These are phyloP conservation scores for Daldinia decipiens DNA, from an alignment of 495 filamentous ascomycete species.

Conservation along the genomic window DNA sequence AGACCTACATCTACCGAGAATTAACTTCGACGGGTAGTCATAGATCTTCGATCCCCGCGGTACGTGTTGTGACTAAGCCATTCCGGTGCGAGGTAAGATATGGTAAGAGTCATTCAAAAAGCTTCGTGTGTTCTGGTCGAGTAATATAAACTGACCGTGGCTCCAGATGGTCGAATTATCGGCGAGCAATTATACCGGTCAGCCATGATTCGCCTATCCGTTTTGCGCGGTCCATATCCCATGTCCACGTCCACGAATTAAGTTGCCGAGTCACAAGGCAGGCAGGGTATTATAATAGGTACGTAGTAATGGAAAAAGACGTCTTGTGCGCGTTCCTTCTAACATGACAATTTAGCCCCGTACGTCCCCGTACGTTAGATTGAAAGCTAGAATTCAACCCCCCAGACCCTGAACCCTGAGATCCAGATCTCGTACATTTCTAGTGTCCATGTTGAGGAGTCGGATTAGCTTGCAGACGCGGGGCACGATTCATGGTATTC, in stretches of 20 bases:
- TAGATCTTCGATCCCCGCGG: conserved; percentile 17
- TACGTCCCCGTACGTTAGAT: conserved; percentile 5
- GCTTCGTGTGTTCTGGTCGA: conserved; percentile 12
- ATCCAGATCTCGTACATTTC: conserved; percentile 8
- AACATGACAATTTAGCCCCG: not conserved
- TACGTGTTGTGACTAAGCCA: not conserved
- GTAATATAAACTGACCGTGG: conserved; percentile 3
- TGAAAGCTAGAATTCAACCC: not conserved
- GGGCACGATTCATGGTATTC: not conserved
- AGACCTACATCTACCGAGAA: conserved; percentile 21
- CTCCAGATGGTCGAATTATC: not conserved
- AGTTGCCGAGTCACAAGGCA: not conserved
- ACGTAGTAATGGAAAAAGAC: not conserved
- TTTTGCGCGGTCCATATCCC: not conserved
- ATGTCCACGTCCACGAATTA: not conserved
- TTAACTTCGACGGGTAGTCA: not conserved
- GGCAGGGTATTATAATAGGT: not conserved
- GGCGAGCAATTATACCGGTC: not conserved
- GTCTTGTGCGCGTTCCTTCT: not conserved
- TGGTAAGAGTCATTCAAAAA: not conserved
- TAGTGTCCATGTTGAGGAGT: not conserved
- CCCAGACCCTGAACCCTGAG: conserved; percentile 13
- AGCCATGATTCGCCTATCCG: not conserved
- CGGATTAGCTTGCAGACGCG: not conserved
- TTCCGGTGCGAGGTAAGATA: not conserved